A percentile compares a stretch with the other conserved stretches of the same genome.
These are phyloP conservation scores for Phalaenopsis aphrodite DNA, from an alignment of 106 monocot genomes.

Conservation along the genomic window DNA sequence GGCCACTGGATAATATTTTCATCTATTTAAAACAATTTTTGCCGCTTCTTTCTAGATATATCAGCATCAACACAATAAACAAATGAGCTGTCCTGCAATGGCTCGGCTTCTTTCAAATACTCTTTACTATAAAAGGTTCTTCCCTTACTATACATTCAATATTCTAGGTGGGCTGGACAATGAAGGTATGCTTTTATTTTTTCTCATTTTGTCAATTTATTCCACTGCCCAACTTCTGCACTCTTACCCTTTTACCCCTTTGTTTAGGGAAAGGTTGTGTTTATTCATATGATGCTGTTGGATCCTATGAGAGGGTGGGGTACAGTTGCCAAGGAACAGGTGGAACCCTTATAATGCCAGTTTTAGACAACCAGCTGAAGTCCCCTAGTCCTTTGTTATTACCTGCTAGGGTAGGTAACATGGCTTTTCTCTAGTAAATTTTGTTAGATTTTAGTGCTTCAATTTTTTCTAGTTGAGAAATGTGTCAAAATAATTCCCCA, in stretches of 20 bases:
- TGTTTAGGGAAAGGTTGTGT: slow-evolving; percentile 89
- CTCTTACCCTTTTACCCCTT: neutral
- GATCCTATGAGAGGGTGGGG: slow-evolving; percentile 92
- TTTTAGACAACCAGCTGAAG: slow-evolving; percentile 95
- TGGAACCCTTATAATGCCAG: slow-evolving; percentile 77
- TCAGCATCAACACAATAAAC: slow-evolving; percentile 98
- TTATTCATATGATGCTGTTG: slow-evolving; percentile 95
- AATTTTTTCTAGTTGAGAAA: neutral
- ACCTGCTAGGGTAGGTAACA: slow-evolving; percentile 86
- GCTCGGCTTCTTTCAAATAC: slow-evolving; percentile 94
- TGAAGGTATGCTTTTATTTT: slow-evolving; percentile 47
- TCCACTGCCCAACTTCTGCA: neutral
- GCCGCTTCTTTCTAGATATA: slow-evolving; percentile 44
- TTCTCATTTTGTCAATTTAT: neutral
- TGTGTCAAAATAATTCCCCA: too few species aligned
- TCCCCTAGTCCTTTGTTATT: slow-evolving; percentile 91
- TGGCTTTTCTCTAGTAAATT: neutral
- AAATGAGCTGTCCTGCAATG: slow-evolving; percentile 99
- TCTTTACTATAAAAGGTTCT: slow-evolving; percentile 97
- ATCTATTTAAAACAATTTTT: neutral
- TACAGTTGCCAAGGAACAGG: slow-evolving; percentile 88
- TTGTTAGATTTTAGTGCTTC: neutral
- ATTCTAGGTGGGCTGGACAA: slow-evolving; percentile 89
- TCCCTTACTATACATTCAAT: slow-evolving; percentile 97
- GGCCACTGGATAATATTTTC: neutral